Conservation (phyloP, 75 land plant genomes). For the Selaginella tamariscina region DNA sequence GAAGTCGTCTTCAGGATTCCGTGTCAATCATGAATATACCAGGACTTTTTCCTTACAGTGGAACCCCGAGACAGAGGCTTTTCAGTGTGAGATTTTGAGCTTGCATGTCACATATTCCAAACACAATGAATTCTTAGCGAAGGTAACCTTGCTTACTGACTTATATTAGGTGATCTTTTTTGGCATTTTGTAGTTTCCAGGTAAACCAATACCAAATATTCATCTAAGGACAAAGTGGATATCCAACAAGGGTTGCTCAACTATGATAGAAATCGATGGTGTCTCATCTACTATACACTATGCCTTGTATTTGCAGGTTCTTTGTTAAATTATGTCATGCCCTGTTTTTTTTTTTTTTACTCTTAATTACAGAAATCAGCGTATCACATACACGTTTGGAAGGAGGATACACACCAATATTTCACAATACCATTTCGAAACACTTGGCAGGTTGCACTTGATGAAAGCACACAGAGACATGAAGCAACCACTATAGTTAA, state of each 20-base stretch:
- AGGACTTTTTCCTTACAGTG: conserved; percentile 50
- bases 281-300: conserved; percentile 22
- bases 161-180: neutral
- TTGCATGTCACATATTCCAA: neutral
- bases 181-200: neutral
- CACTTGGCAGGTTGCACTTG: conserved; percentile 9
- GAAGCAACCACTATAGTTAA: conserved; percentile 7
- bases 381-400: conserved; percentile 75
- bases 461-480: conserved; percentile 7
- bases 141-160: neutral
- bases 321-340: neutral
- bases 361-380: conserved; percentile 39
- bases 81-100: neutral
- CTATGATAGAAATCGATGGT: conserved; percentile 11
- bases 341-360: neutral
- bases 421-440: conserved; percentile 38
- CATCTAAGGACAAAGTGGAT: neutral
- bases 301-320: conserved; percentile 44
- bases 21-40: conserved; percentile 55
- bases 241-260: neutral
- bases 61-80: conserved; percentile 33
- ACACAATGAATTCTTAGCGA: neutral
- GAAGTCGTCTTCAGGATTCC: conserved; percentile 62
- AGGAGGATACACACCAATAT: conserved; percentile 54
- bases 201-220: neutral